These are phyloP conservation scores for Starmerella bombi DNA, from an alignment of 805 yeast genomes.

Conservation along the genomic window DNA sequence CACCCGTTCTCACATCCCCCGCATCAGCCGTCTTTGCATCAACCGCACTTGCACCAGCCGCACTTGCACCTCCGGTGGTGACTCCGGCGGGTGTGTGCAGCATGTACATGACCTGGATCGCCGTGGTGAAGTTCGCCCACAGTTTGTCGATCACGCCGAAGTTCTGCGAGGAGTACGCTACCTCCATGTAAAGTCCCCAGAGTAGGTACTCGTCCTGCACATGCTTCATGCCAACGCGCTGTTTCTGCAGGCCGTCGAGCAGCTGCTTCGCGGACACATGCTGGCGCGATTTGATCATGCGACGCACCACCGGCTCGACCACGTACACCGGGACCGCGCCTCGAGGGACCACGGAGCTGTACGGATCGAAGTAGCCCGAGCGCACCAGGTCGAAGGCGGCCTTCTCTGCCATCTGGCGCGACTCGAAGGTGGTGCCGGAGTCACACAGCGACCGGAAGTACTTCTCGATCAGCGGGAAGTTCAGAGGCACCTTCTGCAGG, in stretches of 20 bases:
- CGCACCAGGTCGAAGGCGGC: slow-evolving; percentile 12
- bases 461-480: slow-evolving; percentile 19
- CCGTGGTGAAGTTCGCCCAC: slow-evolving; percentile 15
- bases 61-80: neutral
- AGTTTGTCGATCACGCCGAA: slow-evolving; percentile 1
- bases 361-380: slow-evolving; percentile 21
- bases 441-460: slow-evolving; percentile 19
- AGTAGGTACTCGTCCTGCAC: slow-evolving; percentile 5
- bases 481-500: slow-evolving; percentile 14
- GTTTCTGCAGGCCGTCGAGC: slow-evolving; percentile 10
- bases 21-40: no score
- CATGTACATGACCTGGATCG: slow-evolving; percentile 5
- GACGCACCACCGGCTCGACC: slow-evolving; percentile 19
- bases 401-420: slow-evolving; percentile 6
- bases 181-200: slow-evolving; percentile 16
- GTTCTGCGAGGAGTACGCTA: slow-evolving; percentile 5
- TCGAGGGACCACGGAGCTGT: slow-evolving; percentile 21
- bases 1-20: no score
- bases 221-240: slow-evolving; percentile 1
- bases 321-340: slow-evolving; percentile 21
- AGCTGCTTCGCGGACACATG: slow-evolving; percentile 17
- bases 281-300: slow-evolving; percentile 13
- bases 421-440: slow-evolving; percentile 8
- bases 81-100: slow-evolving; percentile 2
- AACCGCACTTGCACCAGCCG: no score